These are phyloP conservation scores for Uronychia setigera DNA, from an alignment of 73 alveolate species.

Conservation along the genomic window DNA sequence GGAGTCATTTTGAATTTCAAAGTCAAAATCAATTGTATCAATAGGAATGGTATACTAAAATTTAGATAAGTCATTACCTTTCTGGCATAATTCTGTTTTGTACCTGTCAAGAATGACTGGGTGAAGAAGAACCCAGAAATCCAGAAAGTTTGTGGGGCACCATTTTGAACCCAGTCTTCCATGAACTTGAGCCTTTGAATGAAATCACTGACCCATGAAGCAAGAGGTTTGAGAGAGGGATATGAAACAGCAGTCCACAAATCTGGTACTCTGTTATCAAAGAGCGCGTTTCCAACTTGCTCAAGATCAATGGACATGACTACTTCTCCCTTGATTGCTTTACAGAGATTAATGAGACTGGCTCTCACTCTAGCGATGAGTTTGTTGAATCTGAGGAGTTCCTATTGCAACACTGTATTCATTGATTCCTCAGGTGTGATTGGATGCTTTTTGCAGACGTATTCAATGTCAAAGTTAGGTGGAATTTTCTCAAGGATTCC, in stretches of 20 bases:
- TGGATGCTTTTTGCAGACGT: constrained; percentile 95
- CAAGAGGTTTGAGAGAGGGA: constrained; percentile 99
- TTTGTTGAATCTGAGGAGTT: constrained; percentile 95
- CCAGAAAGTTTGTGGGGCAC: constrained; percentile 99
- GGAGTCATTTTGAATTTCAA: constrained; percentile 85
- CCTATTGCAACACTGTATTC: constrained; percentile 98
- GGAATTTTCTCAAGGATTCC: constrained; percentile 93
- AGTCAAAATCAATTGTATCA: constrained; percentile 91
- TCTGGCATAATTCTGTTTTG: constrained; percentile 96
- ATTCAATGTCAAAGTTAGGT: constrained; percentile 89
- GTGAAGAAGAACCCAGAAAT: constrained; percentile 99
- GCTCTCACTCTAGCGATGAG: constrained; percentile 84
- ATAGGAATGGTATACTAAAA: constrained; percentile 84
- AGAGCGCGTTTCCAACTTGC: constrained; percentile 86
- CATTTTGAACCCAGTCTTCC: constrained; percentile 98
- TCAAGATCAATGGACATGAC: constrained; percentile 96
- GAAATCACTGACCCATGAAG: constrained; percentile 99
- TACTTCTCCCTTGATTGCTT: constrained; percentile 98
- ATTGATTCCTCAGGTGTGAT: constrained; percentile 92
- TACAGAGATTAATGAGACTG: constrained; percentile 84
- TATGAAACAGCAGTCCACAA: constrained; percentile 90
- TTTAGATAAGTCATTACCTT: constrained; percentile 31
- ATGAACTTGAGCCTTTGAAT: constrained; percentile 96
- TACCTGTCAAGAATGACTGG: constrained; percentile 99
- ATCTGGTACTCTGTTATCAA: constrained; percentile 95